These are phyloP conservation scores for Phytopythium sindhum DNA, from an alignment of 352 stramenopile species.

Conservation along the genomic window DNA sequence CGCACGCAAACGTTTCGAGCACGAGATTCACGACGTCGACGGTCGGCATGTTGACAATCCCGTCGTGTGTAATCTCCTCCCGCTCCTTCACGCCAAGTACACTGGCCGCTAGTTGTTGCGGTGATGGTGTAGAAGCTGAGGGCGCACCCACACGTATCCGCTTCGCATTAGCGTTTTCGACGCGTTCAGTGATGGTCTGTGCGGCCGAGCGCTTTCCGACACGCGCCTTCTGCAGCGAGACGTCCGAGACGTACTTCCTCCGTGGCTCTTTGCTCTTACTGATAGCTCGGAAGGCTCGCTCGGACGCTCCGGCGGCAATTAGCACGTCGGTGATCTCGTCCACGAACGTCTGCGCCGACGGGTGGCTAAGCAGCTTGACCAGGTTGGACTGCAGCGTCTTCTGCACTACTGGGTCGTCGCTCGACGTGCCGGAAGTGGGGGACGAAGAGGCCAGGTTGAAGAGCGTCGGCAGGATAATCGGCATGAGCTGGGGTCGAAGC, in stretches of 20 bases:
- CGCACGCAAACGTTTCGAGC: conserved; percentile 55
- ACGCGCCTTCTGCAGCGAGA: conserved; percentile 55
- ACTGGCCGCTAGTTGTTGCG: conserved; percentile 12
- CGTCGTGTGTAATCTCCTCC: conserved; percentile 49
- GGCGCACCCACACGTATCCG: conserved; percentile 32
- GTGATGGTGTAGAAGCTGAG: conserved; percentile 6
- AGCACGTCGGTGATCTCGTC: conserved; percentile 76
- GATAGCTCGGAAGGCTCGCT: conserved; percentile 73
- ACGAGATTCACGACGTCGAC: conserved; percentile 71
- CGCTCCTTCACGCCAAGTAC: background rate
- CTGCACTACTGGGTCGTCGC: conserved; percentile 41
- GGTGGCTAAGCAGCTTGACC: conserved; percentile 66
- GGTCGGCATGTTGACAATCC: conserved; percentile 74
- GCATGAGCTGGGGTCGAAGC: conserved; percentile 59
- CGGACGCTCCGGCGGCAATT: conserved; percentile 62
- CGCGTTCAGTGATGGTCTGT: conserved; percentile 54
- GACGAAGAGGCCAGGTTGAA: conserved; percentile 31
- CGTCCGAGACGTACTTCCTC: conserved; percentile 71
- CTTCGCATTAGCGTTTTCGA: conserved; percentile 55
- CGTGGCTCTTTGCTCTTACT: conserved; percentile 79
- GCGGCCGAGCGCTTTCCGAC: conserved; percentile 65
- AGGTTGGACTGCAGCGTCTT: conserved; percentile 67
- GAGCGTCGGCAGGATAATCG: conserved; percentile 46
- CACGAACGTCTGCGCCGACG: conserved; percentile 45
- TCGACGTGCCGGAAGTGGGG: conserved; percentile 12